These are phyloP conservation scores for Isabelozyma rhagii DNA, from an alignment of 805 yeast genomes.

Conservation along the genomic window DNA sequence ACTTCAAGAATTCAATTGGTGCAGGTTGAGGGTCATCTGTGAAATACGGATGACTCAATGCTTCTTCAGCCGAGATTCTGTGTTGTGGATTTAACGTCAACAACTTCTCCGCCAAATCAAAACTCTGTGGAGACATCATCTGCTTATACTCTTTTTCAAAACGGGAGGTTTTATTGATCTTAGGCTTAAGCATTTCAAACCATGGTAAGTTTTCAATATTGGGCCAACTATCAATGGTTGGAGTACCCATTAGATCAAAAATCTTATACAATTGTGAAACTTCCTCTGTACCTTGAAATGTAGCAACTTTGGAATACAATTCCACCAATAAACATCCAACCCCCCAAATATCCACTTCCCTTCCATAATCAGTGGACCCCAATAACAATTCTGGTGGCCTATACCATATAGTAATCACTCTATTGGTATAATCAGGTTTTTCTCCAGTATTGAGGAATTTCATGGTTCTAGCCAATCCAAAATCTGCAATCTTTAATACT, in stretches of 20 bases:
- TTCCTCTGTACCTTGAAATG: constrained; percentile 88
- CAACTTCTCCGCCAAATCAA: constrained; percentile 62
- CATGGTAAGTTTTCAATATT: constrained; percentile 78
- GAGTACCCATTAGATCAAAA: constrained; percentile 85
- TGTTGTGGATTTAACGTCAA: constrained; percentile 65
- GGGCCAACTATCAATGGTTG: constrained; percentile 73
- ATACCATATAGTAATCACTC: constrained; percentile 96
- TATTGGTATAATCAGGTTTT: constrained; percentile 81
- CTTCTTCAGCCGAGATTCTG: constrained; percentile 66
- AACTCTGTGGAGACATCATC: constrained; percentile 49
- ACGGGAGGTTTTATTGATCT: constrained; percentile 28
- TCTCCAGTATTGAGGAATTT: constrained; percentile 49
- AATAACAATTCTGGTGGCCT: constrained; percentile 91
- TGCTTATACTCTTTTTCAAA: constrained; percentile 31
- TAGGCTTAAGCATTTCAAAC: constrained; percentile 81
- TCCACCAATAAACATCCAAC: constrained; percentile 89
- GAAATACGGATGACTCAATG: constrained; percentile 69
- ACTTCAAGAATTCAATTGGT: constrained; percentile 52
- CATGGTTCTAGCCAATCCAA: constrained; percentile 79
- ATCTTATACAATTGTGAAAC: constrained; percentile 76
- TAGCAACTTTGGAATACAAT: constrained; percentile 67
- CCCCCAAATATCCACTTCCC: constrained; percentile 96
- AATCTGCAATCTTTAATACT: constrained; percentile 69
- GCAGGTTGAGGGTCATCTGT: constrained; percentile 63
- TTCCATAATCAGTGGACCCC: constrained; percentile 87